Conservation (phyloP, 2,329 filamentous ascomycete genomes). For the Colletotrichum lini region DNA sequence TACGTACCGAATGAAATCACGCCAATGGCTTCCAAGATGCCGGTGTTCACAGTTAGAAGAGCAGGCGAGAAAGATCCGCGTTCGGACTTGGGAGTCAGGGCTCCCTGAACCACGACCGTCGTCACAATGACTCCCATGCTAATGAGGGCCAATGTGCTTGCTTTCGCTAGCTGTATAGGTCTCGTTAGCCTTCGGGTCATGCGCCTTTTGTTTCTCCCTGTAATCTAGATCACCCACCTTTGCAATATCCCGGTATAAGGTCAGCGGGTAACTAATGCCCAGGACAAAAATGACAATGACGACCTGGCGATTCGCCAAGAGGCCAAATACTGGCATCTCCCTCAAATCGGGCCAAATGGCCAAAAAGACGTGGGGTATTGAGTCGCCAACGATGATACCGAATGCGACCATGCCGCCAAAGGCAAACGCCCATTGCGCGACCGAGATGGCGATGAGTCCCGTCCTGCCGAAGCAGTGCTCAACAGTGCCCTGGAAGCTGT, state of each 20-base stretch:
- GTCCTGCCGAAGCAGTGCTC: conserved; percentile 93
- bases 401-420: conserved; percentile 99
- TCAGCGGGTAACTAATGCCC: conserved; percentile 90
- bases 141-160: conserved; percentile 90
- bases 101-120: conserved; percentile 88
- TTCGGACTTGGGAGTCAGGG: conserved; percentile 78
- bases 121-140: conserved; percentile 94
- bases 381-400: conserved; percentile 96
- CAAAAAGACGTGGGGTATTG: conserved; percentile 89
- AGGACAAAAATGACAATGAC: conserved; percentile 92
- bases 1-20: conserved; percentile 93
- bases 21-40: conserved; percentile 95
- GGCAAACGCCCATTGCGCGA: conserved; percentile 98
- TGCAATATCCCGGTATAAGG: conserved; percentile 95
- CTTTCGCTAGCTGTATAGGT: conserved; percentile 84
- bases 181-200: conserved; percentile 20
- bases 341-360: conserved; percentile 85
- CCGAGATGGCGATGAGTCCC: conserved; percentile 87
- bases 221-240: conserved; percentile 72
- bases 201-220: neutral
- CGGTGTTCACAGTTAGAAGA: conserved; percentile 84
- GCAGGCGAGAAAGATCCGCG: conserved; percentile 80
- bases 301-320: conserved; percentile 84
- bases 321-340: conserved; percentile 82
- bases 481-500: conserved; percentile 96